A percentile compares a stretch with the other conserved stretches of the same genome.
phyloP scores from a whole-genome alignment of 495 filamentous ascomycete species.

The Staphylotrichum tortipilum region DNA sequence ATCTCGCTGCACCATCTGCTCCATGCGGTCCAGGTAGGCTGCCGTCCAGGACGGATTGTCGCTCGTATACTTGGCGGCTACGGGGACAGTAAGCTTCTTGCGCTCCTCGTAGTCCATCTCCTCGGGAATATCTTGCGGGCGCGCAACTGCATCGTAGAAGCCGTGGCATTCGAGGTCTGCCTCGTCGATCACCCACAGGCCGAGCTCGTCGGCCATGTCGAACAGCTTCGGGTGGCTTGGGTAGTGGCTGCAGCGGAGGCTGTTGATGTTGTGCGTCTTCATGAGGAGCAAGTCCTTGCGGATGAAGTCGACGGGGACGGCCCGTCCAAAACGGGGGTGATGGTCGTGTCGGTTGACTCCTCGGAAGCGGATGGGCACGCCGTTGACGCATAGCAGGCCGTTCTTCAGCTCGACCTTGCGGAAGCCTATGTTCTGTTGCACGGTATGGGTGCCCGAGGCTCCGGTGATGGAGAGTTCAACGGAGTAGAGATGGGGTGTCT shows the following conservation, averaged over 20 bases:
- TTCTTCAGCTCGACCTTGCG: slow-evolving; percentile 49
- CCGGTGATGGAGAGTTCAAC: slow-evolving; percentile 31
- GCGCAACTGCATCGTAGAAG: slow-evolving; percentile 46
- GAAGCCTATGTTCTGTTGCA: slow-evolving; percentile 42
- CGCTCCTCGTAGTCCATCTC: slow-evolving; percentile 43
- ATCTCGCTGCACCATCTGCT: slow-evolving; percentile 55
- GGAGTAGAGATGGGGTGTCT: slow-evolving; percentile 51
- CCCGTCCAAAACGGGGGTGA: slow-evolving; percentile 49
- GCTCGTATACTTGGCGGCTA: slow-evolving; percentile 49
- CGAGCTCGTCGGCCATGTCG: slow-evolving; percentile 58
- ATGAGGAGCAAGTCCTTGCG: slow-evolving; percentile 52
- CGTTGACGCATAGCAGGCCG: slow-evolving; percentile 52
- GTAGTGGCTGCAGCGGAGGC: slow-evolving; percentile 54
- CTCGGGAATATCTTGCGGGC: slow-evolving; percentile 37
- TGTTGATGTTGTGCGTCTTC: slow-evolving; percentile 61
- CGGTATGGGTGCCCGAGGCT: neutral
- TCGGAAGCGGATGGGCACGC: slow-evolving; percentile 44
- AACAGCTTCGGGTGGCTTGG: slow-evolving; percentile 50
- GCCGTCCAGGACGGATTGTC: slow-evolving; percentile 56
- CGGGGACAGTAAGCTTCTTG: slow-evolving; percentile 42
- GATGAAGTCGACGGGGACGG: slow-evolving; percentile 51
- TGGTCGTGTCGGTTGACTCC: slow-evolving; percentile 61
- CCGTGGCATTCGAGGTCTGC: slow-evolving; percentile 65
- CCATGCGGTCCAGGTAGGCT: slow-evolving; percentile 57
- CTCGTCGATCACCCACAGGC: slow-evolving; percentile 63